A percentile compares a stretch with the other conserved stretches of the same genome.
Evolutionary conservation across 177 flowering plant genomes (phyloP).

Genomic region (Vitis hybrid): DNA sequence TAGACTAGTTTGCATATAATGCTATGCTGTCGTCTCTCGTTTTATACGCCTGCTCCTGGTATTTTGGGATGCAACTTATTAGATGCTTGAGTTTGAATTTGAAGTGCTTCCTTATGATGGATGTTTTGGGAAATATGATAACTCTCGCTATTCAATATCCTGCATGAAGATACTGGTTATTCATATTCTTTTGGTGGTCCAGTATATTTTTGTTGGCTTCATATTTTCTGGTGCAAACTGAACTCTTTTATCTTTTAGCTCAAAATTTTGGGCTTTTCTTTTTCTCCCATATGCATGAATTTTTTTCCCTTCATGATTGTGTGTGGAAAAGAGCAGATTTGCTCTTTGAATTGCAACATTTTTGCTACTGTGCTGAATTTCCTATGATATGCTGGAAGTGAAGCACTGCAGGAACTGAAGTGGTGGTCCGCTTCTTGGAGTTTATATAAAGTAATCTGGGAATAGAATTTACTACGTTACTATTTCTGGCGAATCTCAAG

Average conservation of each 20-base stretch:
- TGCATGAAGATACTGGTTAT: not conserved
- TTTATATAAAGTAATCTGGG: too few species aligned
- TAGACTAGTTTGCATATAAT: slow-evolving; percentile 27
- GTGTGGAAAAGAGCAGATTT: not conserved
- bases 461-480: too few species aligned
- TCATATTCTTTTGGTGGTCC: slow-evolving; percentile 11
- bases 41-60: slow-evolving; percentile 13
- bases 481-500: too few species aligned
- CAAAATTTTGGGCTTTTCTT: not conserved
- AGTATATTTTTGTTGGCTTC: not conserved
- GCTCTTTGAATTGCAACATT: not conserved
- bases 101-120: slow-evolving; percentile 11
- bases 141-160: slow-evolving; percentile 5
- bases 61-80: slow-evolving; percentile 27
- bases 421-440: not conserved
- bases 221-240: not conserved
- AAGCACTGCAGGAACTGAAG: not conserved
- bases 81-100: slow-evolving; percentile 10
- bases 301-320: not conserved
- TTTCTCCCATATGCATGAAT: not conserved
- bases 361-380: not conserved
- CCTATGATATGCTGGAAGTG: too few species aligned
- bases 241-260: not conserved
- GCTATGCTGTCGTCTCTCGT: slow-evolving; percentile 11
- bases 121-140: slow-evolving; percentile 10